Evolutionary conservation across 257 asterid genomes (phyloP), one percentile per base, ranked within the genome.

Genomic region (Solanum commersonii): DNA sequence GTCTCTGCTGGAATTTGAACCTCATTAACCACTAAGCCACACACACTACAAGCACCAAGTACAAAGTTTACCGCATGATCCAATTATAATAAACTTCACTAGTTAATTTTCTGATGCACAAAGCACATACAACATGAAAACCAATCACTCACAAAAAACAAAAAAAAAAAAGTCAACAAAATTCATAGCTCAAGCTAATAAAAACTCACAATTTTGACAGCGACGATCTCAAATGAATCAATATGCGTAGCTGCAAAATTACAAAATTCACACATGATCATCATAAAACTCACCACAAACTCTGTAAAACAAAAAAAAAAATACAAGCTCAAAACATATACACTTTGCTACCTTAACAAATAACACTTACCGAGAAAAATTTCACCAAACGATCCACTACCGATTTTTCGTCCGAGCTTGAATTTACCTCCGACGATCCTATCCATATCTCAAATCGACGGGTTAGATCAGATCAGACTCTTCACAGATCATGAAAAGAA

Each of bases 351-450:
- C 49, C 33, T 63, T 56, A 82, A 68, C 49, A 65, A 65, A 65
- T 11, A 27, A 25, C 71, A 67, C 94, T 89, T 88, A 95, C 99
- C 99, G 22, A 96, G 95, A 88, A 90, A 96, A 88, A 96, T 96
- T 92, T 96, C 98, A 46, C 99, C 99, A 83, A 96, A 96, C 60
- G 99, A 96, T 91, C 99, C 99, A 90, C 99, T 95, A 6, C 99
- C 99, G 94, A 96, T 96, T 93, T 96, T 96, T 67, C 99, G 97
- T 86, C 99, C 99, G 68, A 96, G 98, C 94, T 96, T 96, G 93
- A 90, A 96, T 94, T 94, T 96, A 79, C 98, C 96, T 84, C 96
- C 98, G 85, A 95, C 93, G 78, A 96, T 91, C 92, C 98, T 91
- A 88, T 96, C 99, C 99, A 96, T 96, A 87, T 87, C 85, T 33